Percentiles rank a stretch among this genome's conserved stretches.
Evolutionary conservation across 2,329 filamentous ascomycete genomes (phyloP).

Genomic region (Fusarium cyanostomum): DNA sequence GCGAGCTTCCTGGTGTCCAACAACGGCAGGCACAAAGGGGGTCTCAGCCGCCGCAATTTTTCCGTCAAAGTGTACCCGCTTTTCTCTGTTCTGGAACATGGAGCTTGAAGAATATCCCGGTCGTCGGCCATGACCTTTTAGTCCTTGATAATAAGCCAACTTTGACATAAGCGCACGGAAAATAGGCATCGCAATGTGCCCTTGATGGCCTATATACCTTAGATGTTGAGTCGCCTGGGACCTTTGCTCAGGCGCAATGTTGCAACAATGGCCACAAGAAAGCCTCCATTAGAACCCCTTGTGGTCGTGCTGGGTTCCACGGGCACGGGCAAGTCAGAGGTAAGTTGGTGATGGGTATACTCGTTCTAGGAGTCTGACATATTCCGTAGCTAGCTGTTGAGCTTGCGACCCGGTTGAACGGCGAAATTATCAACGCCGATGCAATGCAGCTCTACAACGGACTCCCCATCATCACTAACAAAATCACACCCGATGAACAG

Average conservation of each 20-base stretch:
- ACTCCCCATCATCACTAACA: slow-evolving; percentile 94
- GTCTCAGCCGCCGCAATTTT: slow-evolving; percentile 35
- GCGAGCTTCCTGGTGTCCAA: slow-evolving; percentile 26
- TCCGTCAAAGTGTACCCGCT: slow-evolving; percentile 23
- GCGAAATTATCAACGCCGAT: slow-evolving; percentile 96
- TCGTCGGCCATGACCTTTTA: slow-evolving; percentile 11
- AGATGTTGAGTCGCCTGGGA: slow-evolving; percentile 44
- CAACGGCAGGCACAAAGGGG: slow-evolving; percentile 28
- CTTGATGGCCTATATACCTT: slow-evolving; percentile 24
- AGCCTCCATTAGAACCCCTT: slow-evolving; percentile 65
- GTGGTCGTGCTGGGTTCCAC: slow-evolving; percentile 89
- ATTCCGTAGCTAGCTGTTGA: slow-evolving; percentile 81
- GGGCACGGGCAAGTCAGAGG: slow-evolving; percentile 92
- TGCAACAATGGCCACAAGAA: slow-evolving; percentile 51
- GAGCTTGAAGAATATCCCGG: slow-evolving; percentile 11
- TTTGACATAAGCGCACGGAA: neutral
- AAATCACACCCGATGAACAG: slow-evolving; percentile 79
- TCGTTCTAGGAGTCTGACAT: slow-evolving; percentile 3
- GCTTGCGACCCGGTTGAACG: slow-evolving; percentile 82
- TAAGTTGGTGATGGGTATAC: slow-evolving; percentile 52
- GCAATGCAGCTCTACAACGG: slow-evolving; percentile 98
- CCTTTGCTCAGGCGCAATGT: slow-evolving; percentile 47
- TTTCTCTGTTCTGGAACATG: slow-evolving; percentile 28
- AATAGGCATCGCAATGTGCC: neutral
- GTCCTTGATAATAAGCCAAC: neutral